Evolutionary conservation across 2,329 filamentous ascomycete species (phyloP).

Genomic region (Pyrenophora graminea): DNA sequence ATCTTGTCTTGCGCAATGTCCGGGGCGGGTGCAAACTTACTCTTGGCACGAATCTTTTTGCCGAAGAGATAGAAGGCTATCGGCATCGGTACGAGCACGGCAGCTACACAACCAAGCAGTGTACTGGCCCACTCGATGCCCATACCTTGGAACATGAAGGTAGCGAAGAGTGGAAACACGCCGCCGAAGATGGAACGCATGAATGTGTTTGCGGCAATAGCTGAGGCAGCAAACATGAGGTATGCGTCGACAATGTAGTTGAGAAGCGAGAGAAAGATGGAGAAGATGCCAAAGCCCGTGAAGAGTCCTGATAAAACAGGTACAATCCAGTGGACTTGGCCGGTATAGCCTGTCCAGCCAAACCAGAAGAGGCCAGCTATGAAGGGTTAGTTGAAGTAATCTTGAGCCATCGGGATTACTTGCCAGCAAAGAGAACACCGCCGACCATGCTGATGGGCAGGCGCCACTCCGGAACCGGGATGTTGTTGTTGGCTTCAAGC

Average conservation of each 20-base stretch:
- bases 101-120: slow-evolving; percentile 51
- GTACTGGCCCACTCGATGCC: slow-evolving; percentile 55
- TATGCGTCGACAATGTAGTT: slow-evolving; percentile 66
- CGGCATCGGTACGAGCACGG: slow-evolving; percentile 50
- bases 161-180: slow-evolving; percentile 59
- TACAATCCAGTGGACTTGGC: slow-evolving; percentile 48
- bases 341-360: slow-evolving; percentile 50
- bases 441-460: slow-evolving; percentile 59
- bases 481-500: slow-evolving; percentile 52
- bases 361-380: slow-evolving; percentile 45
- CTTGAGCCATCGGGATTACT: background rate
- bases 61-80: slow-evolving; percentile 52
- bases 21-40: slow-evolving; percentile 50
- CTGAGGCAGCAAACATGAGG: slow-evolving; percentile 59
- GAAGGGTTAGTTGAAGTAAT: background rate
- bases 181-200: slow-evolving; percentile 56
- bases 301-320: slow-evolving; percentile 54
- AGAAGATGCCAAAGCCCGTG: slow-evolving; percentile 62
- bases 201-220: slow-evolving; percentile 61
- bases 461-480: slow-evolving; percentile 63
- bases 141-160: slow-evolving; percentile 60
- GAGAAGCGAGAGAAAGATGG: slow-evolving; percentile 61
- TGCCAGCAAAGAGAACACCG: slow-evolving; percentile 50
- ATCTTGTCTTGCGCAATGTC: slow-evolving; percentile 45
- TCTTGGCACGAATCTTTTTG: slow-evolving; percentile 49